Conservation (phyloP, 768 basidiomycete species). For the Phallus indusiatus region DNA sequence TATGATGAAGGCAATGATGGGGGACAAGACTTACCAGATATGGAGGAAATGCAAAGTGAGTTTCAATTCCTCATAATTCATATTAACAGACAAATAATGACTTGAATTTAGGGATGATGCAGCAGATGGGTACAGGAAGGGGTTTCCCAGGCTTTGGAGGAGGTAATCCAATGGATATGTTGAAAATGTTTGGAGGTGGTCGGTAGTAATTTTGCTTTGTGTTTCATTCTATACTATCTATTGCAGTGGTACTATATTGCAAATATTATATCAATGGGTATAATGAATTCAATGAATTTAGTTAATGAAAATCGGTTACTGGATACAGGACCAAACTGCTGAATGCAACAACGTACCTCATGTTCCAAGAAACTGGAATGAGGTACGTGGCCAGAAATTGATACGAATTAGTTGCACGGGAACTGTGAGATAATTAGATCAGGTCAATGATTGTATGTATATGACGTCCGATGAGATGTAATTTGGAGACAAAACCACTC, state of each 20-base stretch:
- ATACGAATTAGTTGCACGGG: too few species aligned
- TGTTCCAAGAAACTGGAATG: too few species aligned
- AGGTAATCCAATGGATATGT: conserved; percentile 28
- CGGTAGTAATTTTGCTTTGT: neutral
- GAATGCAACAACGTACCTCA: too few species aligned
- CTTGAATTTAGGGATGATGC: conserved; percentile 64
- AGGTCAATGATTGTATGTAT: neutral
- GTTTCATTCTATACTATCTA: too few species aligned
- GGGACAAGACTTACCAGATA: conserved; percentile 85
- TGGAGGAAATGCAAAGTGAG: conserved; percentile 91
- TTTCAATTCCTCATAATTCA: conserved; percentile 9
- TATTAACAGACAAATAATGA: conserved; percentile 7
- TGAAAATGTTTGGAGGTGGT: conserved; percentile 16
- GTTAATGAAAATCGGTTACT: too few species aligned
- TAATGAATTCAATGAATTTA: too few species aligned
- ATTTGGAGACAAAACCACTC: neutral
- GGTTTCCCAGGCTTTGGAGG: conserved; percentile 43
- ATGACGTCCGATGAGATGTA: neutral
- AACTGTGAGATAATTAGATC: too few species aligned
- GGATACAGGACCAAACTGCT: too few species aligned
- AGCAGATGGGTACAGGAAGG: conserved; percentile 62
- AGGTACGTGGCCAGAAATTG: too few species aligned
- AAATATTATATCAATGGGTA: too few species aligned
- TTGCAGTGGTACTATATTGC: too few species aligned
- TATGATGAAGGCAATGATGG: conserved; percentile 99